Conservation (phyloP, 768 basidiomycete genomes). For the Xerocomellus intermedius region DNA sequence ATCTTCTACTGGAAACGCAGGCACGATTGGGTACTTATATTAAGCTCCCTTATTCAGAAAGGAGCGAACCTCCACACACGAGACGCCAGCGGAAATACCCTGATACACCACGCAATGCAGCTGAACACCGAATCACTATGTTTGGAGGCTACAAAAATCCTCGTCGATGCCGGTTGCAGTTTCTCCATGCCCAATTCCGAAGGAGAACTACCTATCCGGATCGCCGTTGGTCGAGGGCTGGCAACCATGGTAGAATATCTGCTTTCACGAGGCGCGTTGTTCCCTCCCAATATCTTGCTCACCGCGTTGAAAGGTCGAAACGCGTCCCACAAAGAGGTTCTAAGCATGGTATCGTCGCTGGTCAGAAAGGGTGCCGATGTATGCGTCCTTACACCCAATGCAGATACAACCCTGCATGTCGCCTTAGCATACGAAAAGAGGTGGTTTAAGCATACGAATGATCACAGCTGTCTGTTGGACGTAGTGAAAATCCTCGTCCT, state of each 20-base stretch:
- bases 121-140: not conserved
- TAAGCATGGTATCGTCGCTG: not conserved
- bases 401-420: not conserved
- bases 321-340: rapidly evolving
- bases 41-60: not conserved
- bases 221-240: not conserved
- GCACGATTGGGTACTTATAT: not conserved
- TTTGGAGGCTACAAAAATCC: not conserved
- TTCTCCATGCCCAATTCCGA: not conserved
- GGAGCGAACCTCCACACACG: not conserved
- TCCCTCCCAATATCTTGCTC: not conserved
- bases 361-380: not conserved
- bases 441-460: too few relatives aligned
- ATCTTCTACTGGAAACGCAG: too few relatives aligned
- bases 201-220: not conserved
- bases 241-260: not conserved
- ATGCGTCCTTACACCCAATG: not conserved
- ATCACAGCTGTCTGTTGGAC: not conserved
- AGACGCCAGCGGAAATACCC: not conserved
- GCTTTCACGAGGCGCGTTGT: not conserved
- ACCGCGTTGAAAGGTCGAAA: rapidly evolving
- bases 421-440: not conserved
- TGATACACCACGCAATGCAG: not conserved
- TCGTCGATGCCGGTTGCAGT: not conserved
- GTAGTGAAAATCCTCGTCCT: not conserved